Base-by-base conservation (phyloP, 495 filamentous ascomycete species). In the Hypoxylon fragiforme region DNA sequence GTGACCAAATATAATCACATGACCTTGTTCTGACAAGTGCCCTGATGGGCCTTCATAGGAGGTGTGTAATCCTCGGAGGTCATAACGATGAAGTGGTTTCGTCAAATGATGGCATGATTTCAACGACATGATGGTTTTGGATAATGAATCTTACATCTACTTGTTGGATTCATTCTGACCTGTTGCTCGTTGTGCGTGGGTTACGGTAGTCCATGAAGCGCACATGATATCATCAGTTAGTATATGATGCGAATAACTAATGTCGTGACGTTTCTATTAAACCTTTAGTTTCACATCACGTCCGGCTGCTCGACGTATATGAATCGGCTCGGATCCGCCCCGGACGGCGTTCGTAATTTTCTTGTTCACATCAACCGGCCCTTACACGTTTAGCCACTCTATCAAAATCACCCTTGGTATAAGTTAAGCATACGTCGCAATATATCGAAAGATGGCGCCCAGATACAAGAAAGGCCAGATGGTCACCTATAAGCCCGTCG, bases 401-500 rank as follows among this genome's bases (percentile, higher is more conserved):
- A 40, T 20, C 34, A 19, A 32, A 24, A 15, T 21, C 11, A 13
- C 21, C n/a, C n/a, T n/a, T n/a, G n/a, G n/a, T n/a, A n/a, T n/a
- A n/a, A n/a, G n/a, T n/a, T n/a, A n/a, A n/a, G n/a, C n/a, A n/a
- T n/a, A n/a, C n/a, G n/a, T n/a, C n/a, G n/a, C n/a, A n/a, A 31
- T 31, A 39, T 22, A 40, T 42, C 13, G 14, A 37, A 43, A 28
- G 15, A 62, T 62, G 58, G 52, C 51, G 12, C 58, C 58, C n/a
- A 51, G 47, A 30, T 67, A 56, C 19, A 44, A 49, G 34, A 50
- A 55, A 7, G 69, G 69, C n/a, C 53, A 70, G 42, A 67, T 42
- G 45, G 69, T 68, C 21, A 68, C 60, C 11, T 72, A 72, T 30
- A 70, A 72, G 53, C 66, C 69, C 8, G 49, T 70, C 28, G 69